Base-by-base conservation (phyloP, 495 filamentous ascomycete genomes). In the Penicillium lagena region DNA sequence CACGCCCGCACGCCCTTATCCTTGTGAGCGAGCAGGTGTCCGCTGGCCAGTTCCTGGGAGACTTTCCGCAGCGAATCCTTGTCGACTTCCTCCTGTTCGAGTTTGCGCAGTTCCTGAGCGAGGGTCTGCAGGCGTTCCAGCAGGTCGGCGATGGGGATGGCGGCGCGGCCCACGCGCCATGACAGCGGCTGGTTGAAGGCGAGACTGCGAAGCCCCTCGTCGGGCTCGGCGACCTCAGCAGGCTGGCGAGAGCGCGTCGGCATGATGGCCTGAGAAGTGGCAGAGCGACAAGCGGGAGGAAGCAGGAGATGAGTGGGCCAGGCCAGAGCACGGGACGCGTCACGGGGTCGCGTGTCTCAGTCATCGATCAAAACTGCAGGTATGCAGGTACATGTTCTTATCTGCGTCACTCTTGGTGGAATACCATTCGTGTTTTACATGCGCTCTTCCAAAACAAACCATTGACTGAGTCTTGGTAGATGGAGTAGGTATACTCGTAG, bases 1-100 rank as follows among this genome's bases (percentile, higher is more conserved):
- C 83, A 95, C 12, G 94, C 93, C 49, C 84, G 81, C 17, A 99
- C 90, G 10, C 93, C 93, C 45, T 80, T 84, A 60, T 99, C 94
- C 68, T 94, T 95, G 63, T 99, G 94, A 37, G 68, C 76, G 28
- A 97, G 67, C 12, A 99, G 72, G 52, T 91, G 86, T 36, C 82
- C 84, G 30, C 80, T 83, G 7, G 85, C 88, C 15, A 97, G 78
- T 58, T 96, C 89, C 62, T 90, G 93, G 38, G 94, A 89, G 45
- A 95, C 87, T 37, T 82, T 82, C 17, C 68, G 81, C 37, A 97
- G 73, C 11, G 87, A 90, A n/a, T 82, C 77, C 50, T 84, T 78
- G 39, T 95, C 82, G 38, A 83, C 76, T 35, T 87, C 83, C 51
- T 96, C 90, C 66, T 97, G 93, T 45, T 96, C 90, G 54, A 93